A percentile compares a stretch with the other conserved stretches of the same genome.
These are phyloP conservation scores for Polysphondylium violaceum DNA, from an alignment of 78 protist genomes.

Conservation along the genomic window DNA sequence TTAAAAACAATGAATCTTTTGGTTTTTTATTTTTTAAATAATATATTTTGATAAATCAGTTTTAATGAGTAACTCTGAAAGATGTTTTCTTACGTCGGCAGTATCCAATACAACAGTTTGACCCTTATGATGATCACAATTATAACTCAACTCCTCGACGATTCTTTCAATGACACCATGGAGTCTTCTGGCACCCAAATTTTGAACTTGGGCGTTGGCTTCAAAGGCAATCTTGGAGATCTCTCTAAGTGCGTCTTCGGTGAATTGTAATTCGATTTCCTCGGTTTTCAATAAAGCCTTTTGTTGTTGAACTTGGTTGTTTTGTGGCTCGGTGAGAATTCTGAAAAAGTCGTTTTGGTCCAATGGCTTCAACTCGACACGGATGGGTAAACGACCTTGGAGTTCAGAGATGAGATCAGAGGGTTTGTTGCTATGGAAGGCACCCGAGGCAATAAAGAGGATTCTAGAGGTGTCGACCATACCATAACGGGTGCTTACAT, in stretches of 20 bases:
- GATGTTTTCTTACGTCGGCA: constrained; percentile 34
- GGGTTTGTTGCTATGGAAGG: constrained; percentile 84
- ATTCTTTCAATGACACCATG: constrained; percentile 89
- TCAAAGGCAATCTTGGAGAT: constrained; percentile 88
- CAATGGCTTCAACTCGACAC: constrained; percentile 92
- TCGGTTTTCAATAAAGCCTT: constrained; percentile 85
- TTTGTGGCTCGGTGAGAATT: constrained; percentile 93
- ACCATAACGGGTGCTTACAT: constrained; percentile 91
- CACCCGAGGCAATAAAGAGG: constrained; percentile 94
- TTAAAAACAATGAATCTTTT: no score
- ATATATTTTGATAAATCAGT: constrained; percentile 75
- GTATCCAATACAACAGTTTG: constrained; percentile 22
- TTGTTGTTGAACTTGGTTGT: constrained; percentile 92
- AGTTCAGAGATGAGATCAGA: constrained; percentile 86
- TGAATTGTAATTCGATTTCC: constrained; percentile 83
- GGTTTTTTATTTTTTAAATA: constrained; percentile 34
- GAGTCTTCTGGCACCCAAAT: constrained; percentile 95
- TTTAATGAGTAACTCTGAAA: constrained; percentile 40
- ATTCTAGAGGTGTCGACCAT: constrained; percentile 93
- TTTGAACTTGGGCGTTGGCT: constrained; percentile 89
- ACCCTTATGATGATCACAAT: constrained; percentile 73
- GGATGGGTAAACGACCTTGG: constrained; percentile 95
- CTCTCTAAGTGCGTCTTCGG: constrained; percentile 84
- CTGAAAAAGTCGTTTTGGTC: constrained; percentile 85
- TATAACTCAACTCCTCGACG: constrained; percentile 87